Evolutionary conservation across 2,329 filamentous ascomycete species (phyloP), one percentile per base, ranked within the genome.

Genomic region (Ophiostoma himal-ulmi): DNA sequence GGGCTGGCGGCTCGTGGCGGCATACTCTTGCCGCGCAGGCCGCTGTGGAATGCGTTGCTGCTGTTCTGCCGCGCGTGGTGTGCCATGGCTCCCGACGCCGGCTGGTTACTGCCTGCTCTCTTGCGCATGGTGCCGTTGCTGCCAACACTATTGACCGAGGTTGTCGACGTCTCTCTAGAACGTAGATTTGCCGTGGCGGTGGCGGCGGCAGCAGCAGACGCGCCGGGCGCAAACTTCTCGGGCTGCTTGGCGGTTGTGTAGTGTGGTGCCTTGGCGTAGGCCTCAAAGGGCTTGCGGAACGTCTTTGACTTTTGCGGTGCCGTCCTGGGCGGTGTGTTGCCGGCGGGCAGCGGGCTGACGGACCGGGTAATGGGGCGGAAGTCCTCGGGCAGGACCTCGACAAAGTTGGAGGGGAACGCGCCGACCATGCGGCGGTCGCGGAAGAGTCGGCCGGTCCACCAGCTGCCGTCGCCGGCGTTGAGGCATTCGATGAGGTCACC

Each of bases 401-500:
- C 95, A 77, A 99, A 99, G 81, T 99, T 99, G 76, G 94, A 97
- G 0, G 95, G 95, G 77, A 99, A 99, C 26, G 95, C 84, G 69
- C 95, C 95, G 76, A 97, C 90, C 76, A 94, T 93, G 77, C 94
- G 89, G 79, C 91, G 90, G 81, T 99, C 95, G 75, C 95, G 88
- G 77, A 90, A 92, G 77, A 99, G 82, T 73, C 94, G 88, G 67
- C 95, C 95, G 81, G 94, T 97, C 95, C 95, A 99, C 95, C 95
- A 99, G 66, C 92, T 94, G 69, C 95, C 95, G 81, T 99, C 95
- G 73, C 95, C 95, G 26, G 95, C 95, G 79, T 99, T 99, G 69
- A 99, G 85, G 77, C 94, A 97, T 86, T 99, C 95, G 79, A 99
- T 99, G 75, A 99, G 81, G 80, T 99, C 95, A 74, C 95, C 95